Conservation (phyloP, 805 yeast species). For the Myxozyma geophila region DNA sequence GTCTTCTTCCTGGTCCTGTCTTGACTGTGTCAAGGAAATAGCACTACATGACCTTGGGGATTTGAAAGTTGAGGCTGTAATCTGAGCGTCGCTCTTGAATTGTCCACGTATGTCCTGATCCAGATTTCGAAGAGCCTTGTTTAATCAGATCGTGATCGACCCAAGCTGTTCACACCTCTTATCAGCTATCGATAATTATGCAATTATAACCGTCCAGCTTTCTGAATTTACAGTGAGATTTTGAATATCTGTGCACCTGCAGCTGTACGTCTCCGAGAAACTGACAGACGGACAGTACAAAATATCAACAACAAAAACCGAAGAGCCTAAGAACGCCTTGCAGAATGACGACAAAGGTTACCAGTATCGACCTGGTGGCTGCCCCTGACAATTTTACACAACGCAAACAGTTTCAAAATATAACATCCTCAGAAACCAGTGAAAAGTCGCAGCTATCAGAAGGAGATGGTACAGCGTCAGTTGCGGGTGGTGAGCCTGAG, state of each 20-base stretch:
- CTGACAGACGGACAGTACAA: too few relatives aligned
- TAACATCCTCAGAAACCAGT: neutral
- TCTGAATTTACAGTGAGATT: neutral
- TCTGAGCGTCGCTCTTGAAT: too few relatives aligned
- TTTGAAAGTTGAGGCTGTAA: too few relatives aligned
- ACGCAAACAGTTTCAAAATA: neutral
- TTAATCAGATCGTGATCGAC: neutral
- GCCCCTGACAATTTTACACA: neutral
- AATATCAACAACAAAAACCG: too few relatives aligned
- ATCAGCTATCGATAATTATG: neutral
- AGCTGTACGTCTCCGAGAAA: too few relatives aligned
- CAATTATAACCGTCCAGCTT: neutral
- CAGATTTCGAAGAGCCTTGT: too few relatives aligned
- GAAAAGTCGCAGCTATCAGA: neutral
- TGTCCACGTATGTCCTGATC: too few relatives aligned
- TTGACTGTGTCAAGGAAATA: too few relatives aligned
- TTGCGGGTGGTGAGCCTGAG: neutral
- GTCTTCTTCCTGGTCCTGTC: too few relatives aligned
- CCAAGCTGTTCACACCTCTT: neutral
- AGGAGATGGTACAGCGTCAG: neutral
- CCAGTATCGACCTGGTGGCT: neutral
- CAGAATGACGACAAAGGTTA: conserved; percentile 2
- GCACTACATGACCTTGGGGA: too few relatives aligned
- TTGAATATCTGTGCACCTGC: too few relatives aligned
- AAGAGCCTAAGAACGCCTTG: neutral